Evolutionary conservation across 2,329 filamentous ascomycete species (phyloP).

Genomic region (Cladosporium sp.): DNA sequence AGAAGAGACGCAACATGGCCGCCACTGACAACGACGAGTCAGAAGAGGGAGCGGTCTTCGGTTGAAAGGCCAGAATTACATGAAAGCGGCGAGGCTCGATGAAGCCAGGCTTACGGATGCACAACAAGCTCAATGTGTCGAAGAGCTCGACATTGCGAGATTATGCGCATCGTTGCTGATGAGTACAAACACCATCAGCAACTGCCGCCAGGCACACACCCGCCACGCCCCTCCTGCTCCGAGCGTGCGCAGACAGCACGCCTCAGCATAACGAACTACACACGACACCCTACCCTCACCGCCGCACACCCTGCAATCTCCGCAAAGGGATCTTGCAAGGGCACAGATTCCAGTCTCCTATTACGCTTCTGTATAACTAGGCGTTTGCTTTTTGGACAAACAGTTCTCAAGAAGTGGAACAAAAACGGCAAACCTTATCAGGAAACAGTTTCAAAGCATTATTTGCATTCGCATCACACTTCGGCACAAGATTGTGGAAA

Average conservation of each 20-base stretch:
- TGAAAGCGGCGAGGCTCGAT: not conserved
- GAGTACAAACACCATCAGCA: not conserved
- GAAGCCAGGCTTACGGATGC: not conserved
- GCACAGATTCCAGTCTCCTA: not conserved
- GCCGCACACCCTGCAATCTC: not conserved
- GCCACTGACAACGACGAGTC: conserved; percentile 30
- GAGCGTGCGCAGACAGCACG: not conserved
- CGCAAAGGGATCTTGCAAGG: not conserved
- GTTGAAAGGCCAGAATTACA: not conserved
- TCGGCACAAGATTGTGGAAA: conserved; percentile 7
- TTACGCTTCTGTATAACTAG: conserved; percentile 17
- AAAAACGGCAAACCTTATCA: conserved; percentile 1
- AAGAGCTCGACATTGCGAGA: not conserved
- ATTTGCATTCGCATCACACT: conserved; percentile 1
- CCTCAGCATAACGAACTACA: not conserved
- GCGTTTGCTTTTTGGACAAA: conserved; percentile 2
- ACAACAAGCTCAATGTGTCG: not conserved
- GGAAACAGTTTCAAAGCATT: too few species aligned
- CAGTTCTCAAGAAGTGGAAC: not conserved
- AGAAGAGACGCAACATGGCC: conserved; percentile 28
- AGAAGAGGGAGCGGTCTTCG: conserved; percentile 6
- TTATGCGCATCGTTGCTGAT: not conserved
- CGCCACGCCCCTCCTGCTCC: not conserved
- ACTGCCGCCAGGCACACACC: not conserved
- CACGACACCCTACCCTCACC: not conserved